A percentile compares a stretch with the other conserved stretches of the same genome.
These are phyloP conservation scores for Hypoxylon rickii DNA, from an alignment of 495 filamentous ascomycete species.

Conservation along the genomic window DNA sequence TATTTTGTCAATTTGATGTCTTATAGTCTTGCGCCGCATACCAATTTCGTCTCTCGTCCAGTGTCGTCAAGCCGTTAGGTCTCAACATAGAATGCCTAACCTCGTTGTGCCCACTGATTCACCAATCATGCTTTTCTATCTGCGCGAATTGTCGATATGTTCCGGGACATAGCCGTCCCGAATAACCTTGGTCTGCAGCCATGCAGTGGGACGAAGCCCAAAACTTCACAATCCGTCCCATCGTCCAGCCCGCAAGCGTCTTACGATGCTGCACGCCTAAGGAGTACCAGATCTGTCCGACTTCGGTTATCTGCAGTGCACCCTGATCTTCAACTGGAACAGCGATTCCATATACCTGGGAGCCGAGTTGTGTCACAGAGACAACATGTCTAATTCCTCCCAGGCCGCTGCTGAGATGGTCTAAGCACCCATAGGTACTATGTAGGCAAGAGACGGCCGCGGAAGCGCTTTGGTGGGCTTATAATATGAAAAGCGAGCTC, in stretches of 20 bases:
- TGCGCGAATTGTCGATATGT: slow-evolving; percentile 1
- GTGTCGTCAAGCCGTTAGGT: too few relatives aligned
- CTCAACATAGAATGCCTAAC: too few relatives aligned
- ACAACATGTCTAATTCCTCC: slow-evolving; percentile 37
- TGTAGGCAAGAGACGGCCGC: slow-evolving; percentile 21
- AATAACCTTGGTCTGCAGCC: slow-evolving; percentile 2
- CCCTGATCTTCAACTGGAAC: slow-evolving; percentile 41
- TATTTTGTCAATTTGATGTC: too few relatives aligned
- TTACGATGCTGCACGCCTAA: slow-evolving; percentile 38
- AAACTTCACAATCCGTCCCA: slow-evolving; percentile 20
- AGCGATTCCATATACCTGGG: slow-evolving; percentile 40
- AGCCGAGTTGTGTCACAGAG: slow-evolving; percentile 34
- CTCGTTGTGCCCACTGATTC: too few relatives aligned
- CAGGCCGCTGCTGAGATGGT: slow-evolving; percentile 12
- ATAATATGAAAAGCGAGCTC: slow-evolving; percentile 23
- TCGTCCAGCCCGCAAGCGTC: slow-evolving; percentile 28
- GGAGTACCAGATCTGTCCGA: slow-evolving; percentile 43
- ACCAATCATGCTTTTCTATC: too few relatives aligned
- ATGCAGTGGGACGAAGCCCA: slow-evolving; percentile 1
- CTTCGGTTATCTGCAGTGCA: slow-evolving; percentile 43
- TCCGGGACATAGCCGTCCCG: neutral
- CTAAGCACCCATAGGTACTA: too few relatives aligned
- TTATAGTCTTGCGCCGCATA: too few relatives aligned
- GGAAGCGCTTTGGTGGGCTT: slow-evolving; percentile 18
- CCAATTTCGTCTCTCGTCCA: too few relatives aligned